These are phyloP conservation scores for Lipomyces yamadae DNA, from an alignment of 805 yeast species.

Conservation along the genomic window DNA sequence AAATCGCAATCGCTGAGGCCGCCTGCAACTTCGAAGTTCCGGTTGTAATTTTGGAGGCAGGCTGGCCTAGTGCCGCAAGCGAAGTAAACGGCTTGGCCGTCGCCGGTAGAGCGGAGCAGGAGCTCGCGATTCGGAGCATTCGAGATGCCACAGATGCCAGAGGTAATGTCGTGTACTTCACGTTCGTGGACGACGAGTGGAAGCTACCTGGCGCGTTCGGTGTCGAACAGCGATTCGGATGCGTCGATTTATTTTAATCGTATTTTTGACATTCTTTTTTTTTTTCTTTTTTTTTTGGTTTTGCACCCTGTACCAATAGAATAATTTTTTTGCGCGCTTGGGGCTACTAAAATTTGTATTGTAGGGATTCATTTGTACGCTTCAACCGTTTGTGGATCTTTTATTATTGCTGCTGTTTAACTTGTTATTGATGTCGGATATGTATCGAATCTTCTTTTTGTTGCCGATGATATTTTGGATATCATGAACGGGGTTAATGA, in stretches of 20 bases:
- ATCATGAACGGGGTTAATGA: neutral
- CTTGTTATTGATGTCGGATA: neutral
- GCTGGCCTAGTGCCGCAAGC: conserved; percentile 55
- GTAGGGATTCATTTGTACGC: neutral
- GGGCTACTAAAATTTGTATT: conserved; percentile 2
- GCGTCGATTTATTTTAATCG: conserved; percentile 40
- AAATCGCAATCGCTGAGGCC: conserved; percentile 57
- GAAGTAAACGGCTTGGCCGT: conserved; percentile 49
- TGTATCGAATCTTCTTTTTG: neutral
- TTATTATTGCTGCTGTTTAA: neutral
- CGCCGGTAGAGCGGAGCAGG: conserved; percentile 42
- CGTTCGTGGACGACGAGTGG: conserved; percentile 84
- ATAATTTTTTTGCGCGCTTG: neutral
- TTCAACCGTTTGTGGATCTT: neutral
- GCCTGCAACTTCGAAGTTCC: conserved; percentile 46
- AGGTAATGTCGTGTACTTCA: conserved; percentile 64
- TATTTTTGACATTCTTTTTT: neutral
- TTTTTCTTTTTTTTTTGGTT: neutral
- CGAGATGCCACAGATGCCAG: conserved; percentile 45
- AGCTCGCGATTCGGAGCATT: conserved; percentile 55
- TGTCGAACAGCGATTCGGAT: conserved; percentile 85
- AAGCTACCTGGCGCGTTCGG: conserved; percentile 80
- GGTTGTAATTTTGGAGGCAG: conserved; percentile 54
- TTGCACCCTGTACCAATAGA: neutral
- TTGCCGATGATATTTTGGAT: conserved; percentile 11